phyloP scores from a whole-genome alignment of 306 rosid genomes.

The Pterocarpus macrocarpus region DNA sequence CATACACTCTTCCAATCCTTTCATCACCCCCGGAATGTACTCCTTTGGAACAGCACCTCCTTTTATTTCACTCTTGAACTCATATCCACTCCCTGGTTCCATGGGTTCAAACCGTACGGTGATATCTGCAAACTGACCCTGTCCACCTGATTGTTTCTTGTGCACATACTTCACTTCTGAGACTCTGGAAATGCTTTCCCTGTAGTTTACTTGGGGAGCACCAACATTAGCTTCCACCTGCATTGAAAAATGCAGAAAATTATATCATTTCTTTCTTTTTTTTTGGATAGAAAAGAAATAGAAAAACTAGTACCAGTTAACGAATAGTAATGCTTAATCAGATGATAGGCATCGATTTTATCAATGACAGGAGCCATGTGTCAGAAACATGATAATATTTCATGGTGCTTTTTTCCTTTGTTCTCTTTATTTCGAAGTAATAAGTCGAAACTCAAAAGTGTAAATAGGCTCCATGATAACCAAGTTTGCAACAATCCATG shows the following conservation, averaged over 20 bases:
- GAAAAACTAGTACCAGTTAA: neutral
- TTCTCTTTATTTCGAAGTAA: conserved; percentile 17
- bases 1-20: conserved; percentile 98
- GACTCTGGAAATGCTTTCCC: conserved; percentile 88
- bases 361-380: conserved; percentile 10
- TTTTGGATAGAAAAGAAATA: neutral
- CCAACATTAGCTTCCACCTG: conserved; percentile 99
- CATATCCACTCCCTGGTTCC: conserved; percentile 92
- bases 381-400: conserved; percentile 7
- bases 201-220: conserved; percentile 98
- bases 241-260: conserved; percentile 41
- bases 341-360: conserved; percentile 23
- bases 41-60: conserved; percentile 97
- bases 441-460: neutral
- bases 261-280: neutral
- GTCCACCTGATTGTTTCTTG: conserved; percentile 99
- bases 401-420: neutral
- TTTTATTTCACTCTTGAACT: conserved; percentile 98
- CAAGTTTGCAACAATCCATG: neutral
- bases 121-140: conserved; percentile 96
- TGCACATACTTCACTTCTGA: conserved; percentile 84
- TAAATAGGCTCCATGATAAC: conserved; percentile 31
- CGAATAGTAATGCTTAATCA: conserved; percentile 23
- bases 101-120: conserved; percentile 91
- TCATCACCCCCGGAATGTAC: conserved; percentile 96